Evolutionary conservation across 169 alveolate genomes (phyloP).

Genomic region (Babesia bovis): DNA sequence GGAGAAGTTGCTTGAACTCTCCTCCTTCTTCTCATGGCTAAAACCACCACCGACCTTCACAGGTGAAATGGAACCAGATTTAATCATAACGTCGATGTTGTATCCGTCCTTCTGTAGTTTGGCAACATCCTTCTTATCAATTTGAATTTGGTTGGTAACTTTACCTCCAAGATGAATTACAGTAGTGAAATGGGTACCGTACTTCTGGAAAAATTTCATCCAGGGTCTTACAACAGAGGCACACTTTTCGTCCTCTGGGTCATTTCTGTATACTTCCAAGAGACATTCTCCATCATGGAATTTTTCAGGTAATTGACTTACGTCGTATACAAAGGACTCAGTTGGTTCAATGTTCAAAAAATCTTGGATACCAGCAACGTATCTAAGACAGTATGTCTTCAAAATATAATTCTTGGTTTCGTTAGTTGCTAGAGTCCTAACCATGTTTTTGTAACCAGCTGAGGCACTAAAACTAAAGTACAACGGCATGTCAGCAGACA

Average conservation of each 20-base stretch:
- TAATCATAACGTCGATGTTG: constrained; percentile 69
- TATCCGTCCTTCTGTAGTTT: constrained; percentile 69
- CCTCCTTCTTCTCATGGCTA: constrained; percentile 9
- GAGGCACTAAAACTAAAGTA: constrained; percentile 80
- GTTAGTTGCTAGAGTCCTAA: constrained; percentile 62
- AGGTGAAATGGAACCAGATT: constrained; percentile 35
- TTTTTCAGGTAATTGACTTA: constrained; percentile 63
- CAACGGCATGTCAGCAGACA: constrained; percentile 63
- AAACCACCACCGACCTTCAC: constrained; percentile 16
- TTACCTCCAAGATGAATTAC: constrained; percentile 83
- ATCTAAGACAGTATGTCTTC: constrained; percentile 80
- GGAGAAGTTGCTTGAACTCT: constrained; percentile 14
- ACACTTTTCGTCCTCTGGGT: constrained; percentile 67
- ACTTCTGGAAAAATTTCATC: constrained; percentile 76
- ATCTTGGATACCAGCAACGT: constrained; percentile 77
- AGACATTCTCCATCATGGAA: constrained; percentile 74
- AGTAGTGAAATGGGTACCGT: constrained; percentile 81
- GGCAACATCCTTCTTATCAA: constrained; percentile 67
- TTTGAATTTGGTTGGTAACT: constrained; percentile 77
- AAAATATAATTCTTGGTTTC: constrained; percentile 69
- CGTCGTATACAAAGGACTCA: constrained; percentile 71
- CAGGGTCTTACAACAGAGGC: constrained; percentile 66
- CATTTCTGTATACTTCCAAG: constrained; percentile 67
- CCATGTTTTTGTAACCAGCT: constrained; percentile 74
- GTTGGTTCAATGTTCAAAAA: constrained; percentile 38